A percentile compares a stretch with the other conserved stretches of the same genome.
These are phyloP conservation scores for Trametes versicolor DNA, from an alignment of 1,284 basidiomycete genomes.

Conservation along the genomic window DNA sequence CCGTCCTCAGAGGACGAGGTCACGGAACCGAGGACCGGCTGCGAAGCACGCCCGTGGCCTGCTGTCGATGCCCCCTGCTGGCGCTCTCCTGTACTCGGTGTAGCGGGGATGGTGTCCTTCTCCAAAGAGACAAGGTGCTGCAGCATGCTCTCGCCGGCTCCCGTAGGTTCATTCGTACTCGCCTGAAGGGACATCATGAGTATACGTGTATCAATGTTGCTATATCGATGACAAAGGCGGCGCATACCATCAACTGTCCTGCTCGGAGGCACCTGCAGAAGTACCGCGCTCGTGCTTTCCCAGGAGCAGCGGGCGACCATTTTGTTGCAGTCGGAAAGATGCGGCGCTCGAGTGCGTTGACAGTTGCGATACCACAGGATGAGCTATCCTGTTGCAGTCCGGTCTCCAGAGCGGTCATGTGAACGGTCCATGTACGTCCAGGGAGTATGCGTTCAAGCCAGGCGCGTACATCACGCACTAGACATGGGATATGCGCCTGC, in stretches of 20 bases:
- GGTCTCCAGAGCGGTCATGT: background rate
- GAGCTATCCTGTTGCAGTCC: background rate
- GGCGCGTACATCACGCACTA: background rate
- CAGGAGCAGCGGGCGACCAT: conserved; percentile 2
- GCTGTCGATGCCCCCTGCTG: too few relatives aligned
- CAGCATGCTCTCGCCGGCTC: too few relatives aligned
- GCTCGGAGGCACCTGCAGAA: background rate
- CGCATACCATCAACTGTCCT: background rate
- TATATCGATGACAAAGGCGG: background rate
- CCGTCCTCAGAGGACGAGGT: too few relatives aligned
- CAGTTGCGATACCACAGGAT: conserved; percentile 13
- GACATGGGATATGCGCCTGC: background rate
- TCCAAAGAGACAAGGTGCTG: too few relatives aligned
- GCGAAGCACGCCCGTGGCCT: too few relatives aligned
- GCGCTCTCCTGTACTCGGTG: too few relatives aligned
- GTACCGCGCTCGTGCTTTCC: conserved; percentile 9
- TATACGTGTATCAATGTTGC: too few relatives aligned
- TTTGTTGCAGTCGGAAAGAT: background rate
- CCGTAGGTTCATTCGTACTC: too few relatives aligned
- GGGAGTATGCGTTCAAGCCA: background rate
- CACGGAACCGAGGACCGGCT: too few relatives aligned
- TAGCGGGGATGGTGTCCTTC: too few relatives aligned
- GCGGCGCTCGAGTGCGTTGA: conserved; percentile 12
- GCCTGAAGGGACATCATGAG: too few relatives aligned
- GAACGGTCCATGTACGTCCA: background rate